phyloP scores from a whole-genome alignment of 768 basidiomycete species.

The Kwoniella dejecticola region DNA sequence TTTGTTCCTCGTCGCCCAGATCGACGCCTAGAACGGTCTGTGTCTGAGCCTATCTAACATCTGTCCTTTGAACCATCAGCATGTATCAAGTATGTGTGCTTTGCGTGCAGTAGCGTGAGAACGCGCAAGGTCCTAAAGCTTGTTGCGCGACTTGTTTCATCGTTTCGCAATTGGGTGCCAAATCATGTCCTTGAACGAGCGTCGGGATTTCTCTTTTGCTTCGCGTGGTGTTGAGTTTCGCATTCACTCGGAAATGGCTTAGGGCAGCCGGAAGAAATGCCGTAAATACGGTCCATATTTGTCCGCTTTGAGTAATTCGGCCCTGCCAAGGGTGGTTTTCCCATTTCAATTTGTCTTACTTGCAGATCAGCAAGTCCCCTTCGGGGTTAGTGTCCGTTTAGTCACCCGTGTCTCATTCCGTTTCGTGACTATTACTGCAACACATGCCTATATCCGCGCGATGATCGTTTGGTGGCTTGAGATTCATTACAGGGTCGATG shows the following conservation, averaged over 20 bases:
- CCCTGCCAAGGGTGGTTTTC: neutral
- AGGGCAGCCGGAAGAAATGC: neutral
- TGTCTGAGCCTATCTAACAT: conserved; percentile 1
- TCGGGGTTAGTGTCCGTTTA: neutral
- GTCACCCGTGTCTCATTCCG: conserved; percentile 3
- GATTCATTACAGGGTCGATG: neutral
- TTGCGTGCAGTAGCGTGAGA: neutral
- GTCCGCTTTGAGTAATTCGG: conserved; percentile 1
- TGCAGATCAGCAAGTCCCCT: neutral
- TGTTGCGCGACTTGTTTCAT: no score
- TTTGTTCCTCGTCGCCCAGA: neutral
- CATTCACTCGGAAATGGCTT: neutral
- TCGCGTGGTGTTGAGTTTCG: no score
- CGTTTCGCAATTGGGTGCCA: no score
- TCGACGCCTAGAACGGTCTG: neutral
- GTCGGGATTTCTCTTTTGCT: no score
- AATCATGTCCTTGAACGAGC: neutral
- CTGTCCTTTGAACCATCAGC: neutral
- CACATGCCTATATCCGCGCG: no score
- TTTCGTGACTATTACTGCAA: no score
- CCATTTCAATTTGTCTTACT: neutral
- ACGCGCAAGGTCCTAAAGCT: no score
- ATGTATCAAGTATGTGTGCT: neutral
- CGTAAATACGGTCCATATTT: neutral
- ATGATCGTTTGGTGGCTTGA: neutral